Base-by-base conservation (phyloP, 1,139 yeast genomes). In the Ogataea hybrid region DNA sequence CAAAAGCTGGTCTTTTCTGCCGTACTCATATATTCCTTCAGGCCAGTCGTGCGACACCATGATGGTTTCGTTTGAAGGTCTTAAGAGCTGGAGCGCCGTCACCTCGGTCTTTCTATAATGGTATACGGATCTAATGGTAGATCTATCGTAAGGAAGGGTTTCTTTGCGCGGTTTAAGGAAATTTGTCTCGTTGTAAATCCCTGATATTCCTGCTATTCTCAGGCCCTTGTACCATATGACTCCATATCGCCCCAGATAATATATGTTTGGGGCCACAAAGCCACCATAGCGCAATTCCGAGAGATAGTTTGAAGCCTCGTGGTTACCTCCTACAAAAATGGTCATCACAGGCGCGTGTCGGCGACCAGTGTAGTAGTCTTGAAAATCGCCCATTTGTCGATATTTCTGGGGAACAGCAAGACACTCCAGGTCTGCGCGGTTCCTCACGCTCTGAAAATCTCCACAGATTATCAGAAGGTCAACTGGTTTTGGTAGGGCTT, bases 1-100 rank as follows among this genome's bases (percentile, higher is more conserved):
- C 22, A 92, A 53, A 14, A 92, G 64, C 28, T 54, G 49, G 0
- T 58, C 46, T 9, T 70, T 33, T 55, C 86, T 63, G 0, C 97
- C 98, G 58, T 75, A 65, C 14, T 77, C 66, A 35, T 75, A 86
- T 14, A 89, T 80, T 3, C 87, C 87, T 36, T 73, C 79, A 0
- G 99, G 99, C 99, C 99, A 92, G 64, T 92, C 99, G 61, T 92
- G 99, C 35, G 86, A 77, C 43, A 90, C 48, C 56, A 84, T 67
- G 1, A 86, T 59, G 55, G 55, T 46, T 10, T 47, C 39, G 25
- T 52, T 49, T 12, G 51, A 49, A 23, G 46, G 54, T 58, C 57
- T 59, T 46, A 58, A 67, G 41, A 74, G 55, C 44, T 68, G 58
- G 49, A 87, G 64, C 50, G 84, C 84, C 30, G 79, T 54, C 43